phyloP scores from a whole-genome alignment of 129 eudicot species.

The Tagetes erecta region DNA sequence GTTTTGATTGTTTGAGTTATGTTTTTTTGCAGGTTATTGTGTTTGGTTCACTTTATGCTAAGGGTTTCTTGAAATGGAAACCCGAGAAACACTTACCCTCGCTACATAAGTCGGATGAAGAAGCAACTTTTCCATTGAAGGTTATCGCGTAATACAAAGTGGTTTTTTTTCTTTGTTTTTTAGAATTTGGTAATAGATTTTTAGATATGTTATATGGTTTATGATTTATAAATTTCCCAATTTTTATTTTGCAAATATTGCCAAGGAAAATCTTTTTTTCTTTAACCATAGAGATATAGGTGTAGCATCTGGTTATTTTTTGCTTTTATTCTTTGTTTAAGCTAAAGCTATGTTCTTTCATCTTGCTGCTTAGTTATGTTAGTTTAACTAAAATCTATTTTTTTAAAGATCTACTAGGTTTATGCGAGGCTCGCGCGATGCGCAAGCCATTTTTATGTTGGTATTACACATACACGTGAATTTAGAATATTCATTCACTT shows the following conservation, averaged over 20 bases:
- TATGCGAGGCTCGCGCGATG: too few species aligned
- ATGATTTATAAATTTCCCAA: conserved; percentile 9
- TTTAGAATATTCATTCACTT: too few species aligned
- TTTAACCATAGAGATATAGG: neutral
- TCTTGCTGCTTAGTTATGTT: neutral
- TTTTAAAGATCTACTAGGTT: too few species aligned
- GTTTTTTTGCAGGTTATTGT: conserved; percentile 64
- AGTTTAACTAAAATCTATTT: too few species aligned
- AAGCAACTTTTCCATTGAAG: conserved; percentile 48
- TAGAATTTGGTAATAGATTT: conserved; percentile 28
- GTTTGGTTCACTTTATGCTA: conserved; percentile 77
- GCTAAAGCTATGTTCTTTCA: neutral
- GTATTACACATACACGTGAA: too few species aligned
- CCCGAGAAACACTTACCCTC: conserved; percentile 48
- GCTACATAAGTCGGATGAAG: conserved; percentile 41
- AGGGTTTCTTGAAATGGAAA: conserved; percentile 55
- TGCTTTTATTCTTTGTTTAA: neutral
- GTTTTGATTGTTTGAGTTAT: neutral
- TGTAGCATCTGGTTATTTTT: conserved; percentile 12
- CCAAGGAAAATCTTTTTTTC: neutral
- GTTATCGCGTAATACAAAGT: conserved; percentile 33
- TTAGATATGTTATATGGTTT: neutral
- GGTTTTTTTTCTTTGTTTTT: neutral
- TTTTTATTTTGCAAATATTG: conserved; percentile 11
- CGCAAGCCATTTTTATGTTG: too few species aligned